A percentile compares a stretch with the other conserved stretches of the same genome.
These are phyloP conservation scores for Metschnikowia gelsemii DNA, from an alignment of 805 yeast species.

Conservation along the genomic window DNA sequence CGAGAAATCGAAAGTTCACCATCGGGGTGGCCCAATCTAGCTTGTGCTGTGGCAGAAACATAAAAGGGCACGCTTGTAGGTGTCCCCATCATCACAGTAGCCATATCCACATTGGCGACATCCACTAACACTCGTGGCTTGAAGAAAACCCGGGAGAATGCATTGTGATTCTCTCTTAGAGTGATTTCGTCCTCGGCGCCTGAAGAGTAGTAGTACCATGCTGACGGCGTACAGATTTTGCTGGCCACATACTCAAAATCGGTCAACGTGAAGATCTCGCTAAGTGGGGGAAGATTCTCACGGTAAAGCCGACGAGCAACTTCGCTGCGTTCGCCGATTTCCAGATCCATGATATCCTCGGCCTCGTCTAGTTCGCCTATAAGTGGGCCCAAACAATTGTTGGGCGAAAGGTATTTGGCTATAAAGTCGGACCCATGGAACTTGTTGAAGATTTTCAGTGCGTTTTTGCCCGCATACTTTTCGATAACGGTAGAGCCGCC, in stretches of 20 bases:
- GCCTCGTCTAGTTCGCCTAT: constrained; percentile 22
- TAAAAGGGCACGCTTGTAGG: constrained; percentile 76
- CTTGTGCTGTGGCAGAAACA: constrained; percentile 88
- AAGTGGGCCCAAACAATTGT: constrained; percentile 24
- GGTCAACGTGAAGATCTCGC: constrained; percentile 30
- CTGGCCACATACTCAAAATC: constrained; percentile 45
- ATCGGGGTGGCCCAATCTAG: constrained; percentile 87
- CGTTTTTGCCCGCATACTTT: constrained; percentile 55
- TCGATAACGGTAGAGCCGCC: constrained; percentile 41
- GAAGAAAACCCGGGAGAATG: constrained; percentile 85
- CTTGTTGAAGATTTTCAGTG: constrained; percentile 39
- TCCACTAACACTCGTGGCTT: constrained; percentile 81
- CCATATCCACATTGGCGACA: constrained; percentile 67
- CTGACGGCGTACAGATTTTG: constrained; percentile 29
- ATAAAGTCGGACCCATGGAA: constrained; percentile 35
- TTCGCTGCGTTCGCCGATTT: no score
- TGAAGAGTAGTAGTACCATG: constrained; percentile 64
- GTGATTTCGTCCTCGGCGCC: constrained; percentile 94
- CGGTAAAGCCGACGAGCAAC: constrained; percentile 19
- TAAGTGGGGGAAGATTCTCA: constrained; percentile 31
- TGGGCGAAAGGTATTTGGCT: constrained; percentile 21
- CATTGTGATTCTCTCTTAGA: constrained; percentile 84
- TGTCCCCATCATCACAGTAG: constrained; percentile 76
- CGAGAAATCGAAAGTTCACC: constrained; percentile 86
- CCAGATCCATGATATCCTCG: constrained; percentile 16